Evolutionary conservation across 352 stramenopile species (phyloP).

Genomic region (Globisporangium cystogenes): DNA sequence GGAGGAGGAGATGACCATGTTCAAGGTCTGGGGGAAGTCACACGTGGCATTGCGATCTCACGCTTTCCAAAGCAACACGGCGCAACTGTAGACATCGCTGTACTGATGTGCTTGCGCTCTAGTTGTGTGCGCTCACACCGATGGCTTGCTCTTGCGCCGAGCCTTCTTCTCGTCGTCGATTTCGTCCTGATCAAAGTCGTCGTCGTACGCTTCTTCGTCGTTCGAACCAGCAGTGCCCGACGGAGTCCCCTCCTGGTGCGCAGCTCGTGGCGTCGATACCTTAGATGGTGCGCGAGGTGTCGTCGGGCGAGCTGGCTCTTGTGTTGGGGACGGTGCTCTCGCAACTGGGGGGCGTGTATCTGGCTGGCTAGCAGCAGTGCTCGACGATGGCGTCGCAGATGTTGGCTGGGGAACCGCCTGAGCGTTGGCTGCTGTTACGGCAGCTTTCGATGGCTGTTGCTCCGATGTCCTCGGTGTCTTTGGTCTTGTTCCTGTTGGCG

Average conservation of each 20-base stretch:
- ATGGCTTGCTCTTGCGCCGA: conserved; percentile 9
- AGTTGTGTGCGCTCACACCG: background rate
- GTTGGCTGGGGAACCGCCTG: background rate
- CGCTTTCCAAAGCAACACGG: background rate
- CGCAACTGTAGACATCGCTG: conserved; percentile 3
- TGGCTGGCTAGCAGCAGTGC: background rate
- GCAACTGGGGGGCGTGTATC: background rate
- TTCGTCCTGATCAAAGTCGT: conserved; percentile 25
- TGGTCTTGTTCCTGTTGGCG: background rate
- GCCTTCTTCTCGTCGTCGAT: conserved; percentile 13
- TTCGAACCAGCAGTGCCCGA: background rate
- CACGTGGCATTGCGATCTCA: background rate
- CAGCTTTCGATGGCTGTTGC: background rate
- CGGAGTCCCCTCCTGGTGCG: background rate
- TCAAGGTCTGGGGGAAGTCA: conserved; percentile 42
- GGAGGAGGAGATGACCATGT: conserved; percentile 53
- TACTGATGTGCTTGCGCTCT: background rate
- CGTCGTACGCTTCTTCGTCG: conserved; percentile 33
- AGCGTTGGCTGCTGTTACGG: background rate
- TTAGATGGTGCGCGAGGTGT: background rate
- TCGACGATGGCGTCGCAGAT: background rate
- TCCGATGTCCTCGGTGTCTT: background rate
- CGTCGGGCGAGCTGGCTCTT: background rate
- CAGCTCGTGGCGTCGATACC: background rate
- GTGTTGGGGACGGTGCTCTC: background rate